Evolutionary conservation across 202 grass and related monocot species (phyloP), one percentile per base, ranked within the genome.

Genomic region (Tripidium arundinaceum): DNA sequence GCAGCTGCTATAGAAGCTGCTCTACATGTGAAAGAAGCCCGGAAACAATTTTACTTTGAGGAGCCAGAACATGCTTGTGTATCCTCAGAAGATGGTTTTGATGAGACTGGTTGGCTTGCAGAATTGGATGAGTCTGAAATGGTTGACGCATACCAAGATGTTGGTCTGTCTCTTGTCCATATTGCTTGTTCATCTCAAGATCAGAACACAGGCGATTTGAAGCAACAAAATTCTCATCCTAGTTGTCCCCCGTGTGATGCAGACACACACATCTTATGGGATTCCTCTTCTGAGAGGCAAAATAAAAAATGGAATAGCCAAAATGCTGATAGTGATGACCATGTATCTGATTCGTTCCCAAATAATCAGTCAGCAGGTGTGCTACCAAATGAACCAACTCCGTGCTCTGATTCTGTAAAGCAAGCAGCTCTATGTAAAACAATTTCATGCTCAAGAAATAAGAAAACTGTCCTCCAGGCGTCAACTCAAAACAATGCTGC

Each of bases 11-110:
- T 98, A 2, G 81, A 92, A 89, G 78, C 88, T 78, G 86, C 90
- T 77, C 34, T 98, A 70, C 75, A 14, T 74, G 79, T 98, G 79
- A 98, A 98, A 74, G 80, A 92, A 84, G 87, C 81, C 34, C 91
- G 89, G 22, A 92, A 87, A 74, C 62, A 83, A 60, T 86, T 71
- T 72, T 86, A 70, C 73, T 8, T 76, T 8, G 83, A 75, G 62
- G 88, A 74, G 62, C 46, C 25, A 86, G 68, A 79, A 78, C 27
- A 71, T 90, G 29, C 42, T 75, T 29, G 52, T 85, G 58, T 78
- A 77, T 86, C 21, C 41, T 87, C 59, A 50, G 62, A 83, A 81
- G 57, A 80, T 85, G 78, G 47, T 70, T 22, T 81, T 46, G 91
- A 94, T 62, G 89, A 92, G 74, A 81, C 83, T 22, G 83, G 77